Conservation (phyloP, 305 asterid genomes). For the Fraxinus latifolia region DNA sequence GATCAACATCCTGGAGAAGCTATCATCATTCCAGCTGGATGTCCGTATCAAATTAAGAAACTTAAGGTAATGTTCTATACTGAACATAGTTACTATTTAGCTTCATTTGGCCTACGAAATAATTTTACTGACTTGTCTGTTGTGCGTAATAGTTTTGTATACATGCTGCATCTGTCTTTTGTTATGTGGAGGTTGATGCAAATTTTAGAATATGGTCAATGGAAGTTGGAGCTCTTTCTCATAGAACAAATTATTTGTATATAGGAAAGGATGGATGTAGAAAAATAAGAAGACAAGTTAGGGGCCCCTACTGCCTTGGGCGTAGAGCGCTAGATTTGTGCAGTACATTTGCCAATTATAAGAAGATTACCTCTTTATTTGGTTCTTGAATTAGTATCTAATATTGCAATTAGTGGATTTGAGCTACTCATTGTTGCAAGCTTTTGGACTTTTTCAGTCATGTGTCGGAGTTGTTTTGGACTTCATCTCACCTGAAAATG, state of each 20-base stretch:
- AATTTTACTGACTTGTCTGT: background rate
- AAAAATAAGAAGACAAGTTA: background rate
- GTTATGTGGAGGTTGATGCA: background rate
- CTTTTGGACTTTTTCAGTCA: slow-evolving; percentile 52
- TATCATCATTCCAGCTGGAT: slow-evolving; percentile 93
- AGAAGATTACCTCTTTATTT: background rate
- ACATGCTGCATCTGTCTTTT: background rate
- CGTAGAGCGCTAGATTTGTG: background rate
- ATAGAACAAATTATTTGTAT: background rate
- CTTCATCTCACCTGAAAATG: slow-evolving; percentile 94
- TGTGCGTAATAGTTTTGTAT: background rate
- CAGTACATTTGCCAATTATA: background rate
- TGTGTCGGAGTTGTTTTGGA: slow-evolving; percentile 70
- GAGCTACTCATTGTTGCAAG: slow-evolving; percentile 12
- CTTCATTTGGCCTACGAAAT: background rate
- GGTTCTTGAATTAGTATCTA: background rate
- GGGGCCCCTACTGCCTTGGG: background rate
- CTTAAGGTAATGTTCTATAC: slow-evolving; percentile 48
- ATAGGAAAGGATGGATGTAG: background rate
- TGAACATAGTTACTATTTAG: background rate
- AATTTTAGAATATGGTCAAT: slow-evolving; percentile 1
- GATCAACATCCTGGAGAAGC: slow-evolving; percentile 88
- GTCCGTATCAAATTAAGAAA: slow-evolving; percentile 87
- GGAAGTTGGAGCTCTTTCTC: background rate
- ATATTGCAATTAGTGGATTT: slow-evolving; percentile 1